A percentile compares a stretch with the other conserved stretches of the same genome.
These are phyloP conservation scores for Inonotus hispidus DNA, from an alignment of 1,284 basidiomycete genomes.

Conservation along the genomic window DNA sequence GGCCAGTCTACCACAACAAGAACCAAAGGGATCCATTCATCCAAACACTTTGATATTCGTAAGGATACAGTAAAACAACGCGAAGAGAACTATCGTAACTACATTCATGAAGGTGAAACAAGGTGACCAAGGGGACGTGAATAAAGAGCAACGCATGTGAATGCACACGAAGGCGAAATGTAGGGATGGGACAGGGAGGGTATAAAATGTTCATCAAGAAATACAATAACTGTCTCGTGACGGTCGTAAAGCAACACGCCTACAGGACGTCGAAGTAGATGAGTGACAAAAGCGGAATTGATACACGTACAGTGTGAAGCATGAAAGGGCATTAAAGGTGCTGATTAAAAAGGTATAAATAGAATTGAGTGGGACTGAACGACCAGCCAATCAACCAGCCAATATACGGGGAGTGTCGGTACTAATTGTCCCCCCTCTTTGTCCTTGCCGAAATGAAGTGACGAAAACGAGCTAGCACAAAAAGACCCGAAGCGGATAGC, in stretches of 20 bases:
- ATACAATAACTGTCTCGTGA: not conserved
- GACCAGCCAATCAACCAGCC: not conserved
- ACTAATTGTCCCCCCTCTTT: not conserved
- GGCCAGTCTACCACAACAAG: not conserved
- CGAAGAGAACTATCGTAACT: not conserved
- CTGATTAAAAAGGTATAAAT: slow-evolving; percentile 5
- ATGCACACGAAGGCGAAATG: not conserved
- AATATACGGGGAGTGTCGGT: not conserved
- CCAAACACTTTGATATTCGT: not conserved
- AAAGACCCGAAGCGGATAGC: not conserved
- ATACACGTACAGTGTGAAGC: not conserved
- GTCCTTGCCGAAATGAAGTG: not conserved
- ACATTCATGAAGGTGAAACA: not conserved
- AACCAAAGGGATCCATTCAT: not conserved
- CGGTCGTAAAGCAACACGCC: not conserved
- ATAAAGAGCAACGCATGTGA: not conserved
- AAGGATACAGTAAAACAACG: not conserved
- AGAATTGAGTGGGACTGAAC: not conserved
- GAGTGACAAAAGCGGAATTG: not conserved
- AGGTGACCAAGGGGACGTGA: not conserved
- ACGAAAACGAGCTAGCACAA: not conserved
- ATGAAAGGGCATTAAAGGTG: not conserved
- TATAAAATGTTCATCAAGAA: not conserved
- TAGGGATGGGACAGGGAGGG: not conserved
- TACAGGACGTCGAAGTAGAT: not conserved